Evolutionary conservation across 345 rosid species (phyloP).

Genomic region (Jatropha curcas): DNA sequence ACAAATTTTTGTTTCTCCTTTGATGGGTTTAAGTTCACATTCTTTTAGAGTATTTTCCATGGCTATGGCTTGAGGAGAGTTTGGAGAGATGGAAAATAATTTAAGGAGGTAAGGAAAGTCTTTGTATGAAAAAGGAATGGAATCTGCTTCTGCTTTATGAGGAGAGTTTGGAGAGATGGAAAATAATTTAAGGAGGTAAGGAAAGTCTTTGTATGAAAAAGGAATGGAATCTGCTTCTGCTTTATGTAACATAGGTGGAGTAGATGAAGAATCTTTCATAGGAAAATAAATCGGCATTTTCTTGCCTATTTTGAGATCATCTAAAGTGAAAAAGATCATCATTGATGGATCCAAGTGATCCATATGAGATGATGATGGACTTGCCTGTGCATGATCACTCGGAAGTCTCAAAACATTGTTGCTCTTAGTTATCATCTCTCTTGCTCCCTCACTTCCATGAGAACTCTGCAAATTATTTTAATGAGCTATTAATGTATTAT

Average conservation of each 20-base stretch:
- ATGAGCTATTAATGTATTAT: too few species aligned
- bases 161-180: too few species aligned
- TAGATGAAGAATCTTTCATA: neutral
- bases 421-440: too few species aligned
- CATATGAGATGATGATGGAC: neutral
- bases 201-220: constrained; percentile 15
- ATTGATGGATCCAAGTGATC: neutral
- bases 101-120: constrained; percentile 20
- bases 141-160: too few species aligned
- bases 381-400: neutral
- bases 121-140: constrained; percentile 24
- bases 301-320: constrained; percentile 5
- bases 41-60: constrained; percentile 17
- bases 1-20: constrained; percentile 31
- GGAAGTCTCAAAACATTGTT: neutral
- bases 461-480: too few species aligned
- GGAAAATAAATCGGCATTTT: neutral
- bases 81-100: constrained; percentile 20
- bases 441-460: neutral
- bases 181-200: too few species aligned
- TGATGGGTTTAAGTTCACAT: constrained; percentile 19
- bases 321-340: neutral
- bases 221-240: constrained; percentile 28
- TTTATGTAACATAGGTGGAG: constrained; percentile 10
- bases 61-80: constrained; percentile 24